Evolutionary conservation across 306 rosid genomes (phyloP).

Genomic region (Medicago ruthenica): DNA sequence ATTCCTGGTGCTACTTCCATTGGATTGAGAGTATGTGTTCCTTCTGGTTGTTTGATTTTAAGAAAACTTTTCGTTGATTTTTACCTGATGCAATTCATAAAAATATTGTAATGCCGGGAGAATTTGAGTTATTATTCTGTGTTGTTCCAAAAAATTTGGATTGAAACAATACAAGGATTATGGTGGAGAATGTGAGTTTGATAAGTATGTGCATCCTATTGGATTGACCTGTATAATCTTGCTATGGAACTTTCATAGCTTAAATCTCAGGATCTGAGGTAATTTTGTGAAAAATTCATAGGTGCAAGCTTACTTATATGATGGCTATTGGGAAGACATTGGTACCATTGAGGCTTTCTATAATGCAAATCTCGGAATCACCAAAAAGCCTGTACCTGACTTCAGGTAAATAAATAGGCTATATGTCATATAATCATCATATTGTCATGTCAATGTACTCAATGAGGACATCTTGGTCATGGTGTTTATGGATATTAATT

Average conservation of each 20-base stretch:
- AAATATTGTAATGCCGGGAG: neutral
- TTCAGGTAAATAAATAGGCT: constrained; percentile 66
- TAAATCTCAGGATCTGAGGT: constrained; percentile 19
- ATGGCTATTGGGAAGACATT: constrained; percentile 99
- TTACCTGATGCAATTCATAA: constrained; percentile 1
- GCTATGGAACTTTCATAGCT: constrained; percentile 20
- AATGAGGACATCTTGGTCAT: constrained; percentile 18
- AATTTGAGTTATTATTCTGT: neutral
- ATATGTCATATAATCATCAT: constrained; percentile 11
- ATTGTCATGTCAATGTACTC: constrained; percentile 32
- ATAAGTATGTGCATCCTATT: neutral
- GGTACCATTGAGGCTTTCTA: constrained; percentile 99
- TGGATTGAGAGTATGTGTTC: constrained; percentile 81
- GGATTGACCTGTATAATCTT: neutral
- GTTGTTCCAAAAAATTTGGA: no score
- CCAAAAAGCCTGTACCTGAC: constrained; percentile 95
- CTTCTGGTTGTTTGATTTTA: neutral
- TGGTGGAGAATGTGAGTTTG: no score
- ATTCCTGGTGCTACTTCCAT: constrained; percentile 97
- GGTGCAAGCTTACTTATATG: constrained; percentile 98
- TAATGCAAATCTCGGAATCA: constrained; percentile 95
- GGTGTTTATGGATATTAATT: constrained; percentile 36
- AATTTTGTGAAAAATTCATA: constrained; percentile 39
- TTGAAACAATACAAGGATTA: no score
- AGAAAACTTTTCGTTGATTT: constrained; percentile 5